Conservation (phyloP, 306 rosid species). For the Mimosa bimucronata region DNA sequence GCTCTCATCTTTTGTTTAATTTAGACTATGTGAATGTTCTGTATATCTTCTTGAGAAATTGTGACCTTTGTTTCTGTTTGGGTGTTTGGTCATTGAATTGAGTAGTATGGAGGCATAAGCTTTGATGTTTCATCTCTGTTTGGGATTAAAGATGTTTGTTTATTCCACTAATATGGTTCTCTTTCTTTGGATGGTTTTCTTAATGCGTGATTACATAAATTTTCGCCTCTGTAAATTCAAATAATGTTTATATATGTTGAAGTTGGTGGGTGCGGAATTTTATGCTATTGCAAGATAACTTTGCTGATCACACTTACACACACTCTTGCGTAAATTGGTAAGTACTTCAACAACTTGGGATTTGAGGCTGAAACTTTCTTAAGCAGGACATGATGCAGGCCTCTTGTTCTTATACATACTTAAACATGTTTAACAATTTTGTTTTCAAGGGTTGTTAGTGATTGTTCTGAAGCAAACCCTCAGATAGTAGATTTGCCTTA, state of each 20-base stretch:
- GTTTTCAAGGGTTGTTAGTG: conserved; percentile 30
- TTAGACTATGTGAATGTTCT: too few relatives aligned
- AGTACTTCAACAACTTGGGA: conserved; percentile 37
- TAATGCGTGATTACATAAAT: background rate
- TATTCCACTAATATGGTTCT: background rate
- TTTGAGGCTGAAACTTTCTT: conserved; percentile 21
- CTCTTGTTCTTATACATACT: conserved; percentile 37
- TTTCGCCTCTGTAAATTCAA: too few relatives aligned
- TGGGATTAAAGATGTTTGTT: too few relatives aligned
- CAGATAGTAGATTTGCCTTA: conserved; percentile 37
- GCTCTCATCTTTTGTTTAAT: background rate
- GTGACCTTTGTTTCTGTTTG: background rate
- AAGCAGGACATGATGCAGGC: conserved; percentile 30
- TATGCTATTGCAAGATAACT: background rate
- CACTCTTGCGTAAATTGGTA: conserved; percentile 39
- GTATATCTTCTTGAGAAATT: background rate
- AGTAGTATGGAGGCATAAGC: background rate
- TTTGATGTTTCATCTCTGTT: too few relatives aligned
- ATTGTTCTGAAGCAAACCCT: conserved; percentile 33
- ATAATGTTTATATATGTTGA: background rate
- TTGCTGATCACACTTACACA: background rate
- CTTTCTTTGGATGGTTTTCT: background rate
- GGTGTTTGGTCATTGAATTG: background rate
- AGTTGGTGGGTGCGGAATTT: background rate
- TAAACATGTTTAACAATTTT: conserved; percentile 38